phyloP scores from a whole-genome alignment of 768 basidiomycete genomes.

The Hygrophoropsis aurantiaca region DNA sequence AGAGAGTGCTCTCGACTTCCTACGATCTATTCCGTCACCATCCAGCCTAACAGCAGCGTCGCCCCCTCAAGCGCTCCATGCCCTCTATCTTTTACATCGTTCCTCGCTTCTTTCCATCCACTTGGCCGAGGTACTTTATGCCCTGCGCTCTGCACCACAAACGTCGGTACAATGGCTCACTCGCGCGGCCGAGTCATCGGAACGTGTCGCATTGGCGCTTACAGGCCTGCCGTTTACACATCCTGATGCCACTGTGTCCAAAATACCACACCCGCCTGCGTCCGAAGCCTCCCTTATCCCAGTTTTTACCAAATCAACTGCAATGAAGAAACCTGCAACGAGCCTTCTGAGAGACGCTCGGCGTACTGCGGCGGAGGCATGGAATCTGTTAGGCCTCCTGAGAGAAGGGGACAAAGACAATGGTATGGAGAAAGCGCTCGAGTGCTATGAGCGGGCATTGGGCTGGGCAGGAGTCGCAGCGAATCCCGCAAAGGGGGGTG shows the following conservation, averaged over 20 bases:
- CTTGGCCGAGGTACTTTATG: conserved; percentile 69
- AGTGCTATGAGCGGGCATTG: conserved; percentile 69
- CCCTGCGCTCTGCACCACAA: conserved; percentile 38
- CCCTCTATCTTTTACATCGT: conserved; percentile 67
- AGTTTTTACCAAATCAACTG: conserved; percentile 44
- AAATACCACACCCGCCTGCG: conserved; percentile 36
- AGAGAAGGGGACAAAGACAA: conserved; percentile 41
- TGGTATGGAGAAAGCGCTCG: conserved; percentile 42
- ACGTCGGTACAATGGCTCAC: conserved; percentile 56
- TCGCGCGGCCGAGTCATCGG: conserved; percentile 66
- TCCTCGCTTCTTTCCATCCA: conserved; percentile 73
- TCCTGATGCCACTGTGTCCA: conserved; percentile 33
- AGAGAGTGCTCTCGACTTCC: conserved; percentile 51
- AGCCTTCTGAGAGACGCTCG: conserved; percentile 67
- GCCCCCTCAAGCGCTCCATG: conserved; percentile 61
- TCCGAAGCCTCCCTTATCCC: conserved; percentile 41
- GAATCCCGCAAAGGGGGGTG: conserved; percentile 34
- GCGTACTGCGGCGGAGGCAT: conserved; percentile 70
- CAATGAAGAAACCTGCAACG: conserved; percentile 54
- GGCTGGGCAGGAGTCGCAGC: conserved; percentile 59
- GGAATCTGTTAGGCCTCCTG: conserved; percentile 71
- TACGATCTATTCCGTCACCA: conserved; percentile 54
- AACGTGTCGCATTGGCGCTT: conserved; percentile 58
- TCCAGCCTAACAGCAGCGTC: conserved; percentile 43
- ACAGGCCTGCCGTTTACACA: conserved; percentile 39